Percentiles rank a stretch among this genome's conserved stretches.
Conservation (phyloP, 1,284 basidiomycete species). For the Gomphus bonarii region DNA sequence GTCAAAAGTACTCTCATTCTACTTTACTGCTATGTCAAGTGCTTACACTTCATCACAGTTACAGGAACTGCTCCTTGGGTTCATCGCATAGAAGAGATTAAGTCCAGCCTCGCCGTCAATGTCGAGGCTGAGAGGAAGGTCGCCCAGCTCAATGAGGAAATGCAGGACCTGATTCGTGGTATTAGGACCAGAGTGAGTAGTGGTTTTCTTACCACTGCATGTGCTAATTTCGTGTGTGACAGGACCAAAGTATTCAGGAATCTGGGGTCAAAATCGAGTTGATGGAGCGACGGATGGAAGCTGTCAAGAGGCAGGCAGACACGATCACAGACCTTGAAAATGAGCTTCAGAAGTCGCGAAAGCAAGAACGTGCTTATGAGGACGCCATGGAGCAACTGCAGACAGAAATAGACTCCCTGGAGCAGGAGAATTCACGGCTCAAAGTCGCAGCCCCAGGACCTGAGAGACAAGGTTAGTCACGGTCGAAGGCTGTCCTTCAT, state of each 20-base stretch:
- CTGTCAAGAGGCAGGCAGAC: conserved; percentile 82
- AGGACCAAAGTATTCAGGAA: conserved; percentile 89
- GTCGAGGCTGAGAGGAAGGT: conserved; percentile 87
- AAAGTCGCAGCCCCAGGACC: conserved; percentile 53
- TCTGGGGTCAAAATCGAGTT: conserved; percentile 86
- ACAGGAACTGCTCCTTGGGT: conserved; percentile 81
- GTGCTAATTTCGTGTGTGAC: conserved; percentile 16
- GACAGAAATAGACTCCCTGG: conserved; percentile 76
- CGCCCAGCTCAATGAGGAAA: conserved; percentile 77
- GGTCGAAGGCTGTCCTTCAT: background rate
- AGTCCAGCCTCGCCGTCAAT: conserved; percentile 74
- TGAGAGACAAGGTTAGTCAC: conserved; percentile 49
- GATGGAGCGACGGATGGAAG: conserved; percentile 87
- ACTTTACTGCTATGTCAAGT: background rate
- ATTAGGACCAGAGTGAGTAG: conserved; percentile 49
- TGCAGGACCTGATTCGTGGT: conserved; percentile 76
- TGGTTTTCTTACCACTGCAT: background rate
- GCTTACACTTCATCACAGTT: conserved; percentile 33
- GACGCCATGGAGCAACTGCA: conserved; percentile 92
- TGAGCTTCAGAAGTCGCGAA: conserved; percentile 71
- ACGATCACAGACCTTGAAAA: conserved; percentile 71
- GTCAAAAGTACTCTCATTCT: conserved; percentile 53
- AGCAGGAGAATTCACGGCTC: conserved; percentile 80
- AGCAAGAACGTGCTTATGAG: conserved; percentile 83
- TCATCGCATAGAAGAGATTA: conserved; percentile 78